phyloP scores from a whole-genome alignment of 1,139 yeast genomes.

The Yamadazyma mexicana region DNA sequence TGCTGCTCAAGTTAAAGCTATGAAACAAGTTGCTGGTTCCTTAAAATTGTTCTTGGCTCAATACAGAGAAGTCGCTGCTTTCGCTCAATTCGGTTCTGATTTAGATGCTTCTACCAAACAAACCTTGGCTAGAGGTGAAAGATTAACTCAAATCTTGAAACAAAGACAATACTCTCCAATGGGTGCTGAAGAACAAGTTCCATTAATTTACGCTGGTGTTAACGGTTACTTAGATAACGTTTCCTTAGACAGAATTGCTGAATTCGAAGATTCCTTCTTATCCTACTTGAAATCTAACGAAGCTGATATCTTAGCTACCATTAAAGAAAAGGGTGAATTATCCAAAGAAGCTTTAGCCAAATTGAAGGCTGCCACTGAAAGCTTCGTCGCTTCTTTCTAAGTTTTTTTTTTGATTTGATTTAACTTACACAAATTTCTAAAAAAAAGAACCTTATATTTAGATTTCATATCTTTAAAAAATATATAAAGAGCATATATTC shows the following conservation, averaged over 20 bases:
- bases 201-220: constrained; percentile 98
- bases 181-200: constrained; percentile 99
- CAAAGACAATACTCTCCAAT: constrained; percentile 97
- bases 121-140: constrained; percentile 99
- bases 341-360: constrained; percentile 82
- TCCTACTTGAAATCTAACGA: constrained; percentile 90
- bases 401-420: constrained; percentile 7
- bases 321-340: constrained; percentile 88
- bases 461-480: constrained; percentile 14
- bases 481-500: constrained; percentile 16
- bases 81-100: constrained; percentile 99
- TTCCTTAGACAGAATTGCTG: constrained; percentile 83
- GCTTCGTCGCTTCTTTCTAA: constrained; percentile 85
- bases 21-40: constrained; percentile 99
- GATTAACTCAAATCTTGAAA: constrained; percentile 97
- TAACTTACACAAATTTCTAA: too few species aligned
- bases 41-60: constrained; percentile 99
- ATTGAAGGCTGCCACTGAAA: constrained; percentile 88
- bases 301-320: constrained; percentile 76
- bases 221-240: constrained; percentile 96
- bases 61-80: constrained; percentile 99
- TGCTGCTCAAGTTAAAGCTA: constrained; percentile 99
- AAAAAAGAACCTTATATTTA: constrained; percentile 10
- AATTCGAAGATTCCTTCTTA: constrained; percentile 91
- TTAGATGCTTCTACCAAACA: constrained; percentile 99